Conservation (phyloP, 305 asterid species). For the Fraxinus albicans region DNA sequence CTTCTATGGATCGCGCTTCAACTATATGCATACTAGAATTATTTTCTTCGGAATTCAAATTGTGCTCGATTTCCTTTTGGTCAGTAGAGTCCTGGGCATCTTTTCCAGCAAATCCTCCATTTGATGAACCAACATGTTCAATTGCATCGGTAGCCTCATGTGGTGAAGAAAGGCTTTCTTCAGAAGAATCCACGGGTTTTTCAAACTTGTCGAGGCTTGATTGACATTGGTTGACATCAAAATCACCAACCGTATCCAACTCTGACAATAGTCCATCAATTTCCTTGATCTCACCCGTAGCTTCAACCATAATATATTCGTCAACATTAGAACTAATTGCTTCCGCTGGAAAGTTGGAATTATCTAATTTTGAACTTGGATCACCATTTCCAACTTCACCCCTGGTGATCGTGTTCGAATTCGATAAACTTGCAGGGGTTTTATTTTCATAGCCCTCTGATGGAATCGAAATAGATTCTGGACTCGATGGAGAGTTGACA, state of each 20-base stretch:
- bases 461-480: constrained; percentile 26
- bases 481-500: background rate
- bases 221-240: constrained; percentile 42
- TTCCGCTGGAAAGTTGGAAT: constrained; percentile 25
- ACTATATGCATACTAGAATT: constrained; percentile 26
- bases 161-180: constrained; percentile 30
- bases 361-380: background rate
- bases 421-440: constrained; percentile 24
- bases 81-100: constrained; percentile 26
- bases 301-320: constrained; percentile 47
- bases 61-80: constrained; percentile 20
- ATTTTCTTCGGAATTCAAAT: constrained; percentile 26
- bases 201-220: constrained; percentile 36
- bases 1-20: constrained; percentile 34
- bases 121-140: constrained; percentile 34
- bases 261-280: constrained; percentile 66
- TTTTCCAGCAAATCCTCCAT: constrained; percentile 27
- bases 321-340: constrained; percentile 38
- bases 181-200: constrained; percentile 31
- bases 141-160: constrained; percentile 23
- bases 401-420: constrained; percentile 5
- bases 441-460: constrained; percentile 34
- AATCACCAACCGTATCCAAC: constrained; percentile 81
- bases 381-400: constrained; percentile 15
- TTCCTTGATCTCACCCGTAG: constrained; percentile 60